These are phyloP conservation scores for Nannochloris sp. DNA, from an alignment of 139 green algal species.

Conservation along the genomic window DNA sequence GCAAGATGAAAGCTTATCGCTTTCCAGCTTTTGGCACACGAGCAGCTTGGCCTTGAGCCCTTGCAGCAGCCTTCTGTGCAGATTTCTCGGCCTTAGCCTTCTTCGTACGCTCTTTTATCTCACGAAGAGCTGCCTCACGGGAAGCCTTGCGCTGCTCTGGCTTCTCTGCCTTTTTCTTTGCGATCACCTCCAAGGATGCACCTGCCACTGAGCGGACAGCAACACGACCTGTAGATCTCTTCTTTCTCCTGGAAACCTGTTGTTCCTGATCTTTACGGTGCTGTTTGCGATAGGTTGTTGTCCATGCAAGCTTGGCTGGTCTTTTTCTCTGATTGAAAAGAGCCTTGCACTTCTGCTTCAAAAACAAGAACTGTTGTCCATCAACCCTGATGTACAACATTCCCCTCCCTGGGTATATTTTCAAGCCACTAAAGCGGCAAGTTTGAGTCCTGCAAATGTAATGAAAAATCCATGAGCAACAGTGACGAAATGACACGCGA, in stretches of 20 bases:
- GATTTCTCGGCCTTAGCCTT: constrained; percentile 7
- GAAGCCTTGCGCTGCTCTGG: constrained; percentile 76
- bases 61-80: constrained; percentile 5
- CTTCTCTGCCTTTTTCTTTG: constrained; percentile 86
- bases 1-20: too few species aligned
- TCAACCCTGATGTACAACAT: constrained; percentile 86
- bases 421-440: constrained; percentile 96
- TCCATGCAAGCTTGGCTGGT: constrained; percentile 97
- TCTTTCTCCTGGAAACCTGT: constrained; percentile 80
- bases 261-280: constrained; percentile 88
- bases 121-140: constrained; percentile 83
- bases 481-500: not conserved
- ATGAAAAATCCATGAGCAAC: not conserved
- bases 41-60: not conserved
- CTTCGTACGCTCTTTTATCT: constrained; percentile 89
- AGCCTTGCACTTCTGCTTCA: constrained; percentile 87
- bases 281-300: constrained; percentile 82
- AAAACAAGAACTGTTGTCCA: constrained; percentile 89
- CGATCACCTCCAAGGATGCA: constrained; percentile 83
- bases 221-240: constrained; percentile 48
- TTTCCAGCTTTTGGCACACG: too few species aligned
- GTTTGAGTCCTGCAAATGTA: constrained; percentile 70
- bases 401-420: constrained; percentile 92
- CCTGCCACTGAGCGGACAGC: constrained; percentile 72
- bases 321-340: constrained; percentile 86